Conservation (phyloP, 768 basidiomycete genomes). For the Auriscalpium orientale region DNA sequence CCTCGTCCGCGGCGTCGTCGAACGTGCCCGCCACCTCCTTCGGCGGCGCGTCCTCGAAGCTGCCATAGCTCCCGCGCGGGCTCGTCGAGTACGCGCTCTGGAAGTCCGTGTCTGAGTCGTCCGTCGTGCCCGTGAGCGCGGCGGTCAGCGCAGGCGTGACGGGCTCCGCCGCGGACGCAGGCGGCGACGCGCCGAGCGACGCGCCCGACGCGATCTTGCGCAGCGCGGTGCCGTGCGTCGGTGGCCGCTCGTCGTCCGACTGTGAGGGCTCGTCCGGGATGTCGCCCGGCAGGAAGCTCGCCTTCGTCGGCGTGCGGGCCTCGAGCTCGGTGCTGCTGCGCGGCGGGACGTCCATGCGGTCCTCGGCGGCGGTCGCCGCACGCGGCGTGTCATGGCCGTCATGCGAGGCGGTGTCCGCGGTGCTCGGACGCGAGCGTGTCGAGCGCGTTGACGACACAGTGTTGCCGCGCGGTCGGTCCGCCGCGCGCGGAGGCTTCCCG, state of each 20-base stretch:
- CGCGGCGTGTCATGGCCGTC: slow-evolving; percentile 3
- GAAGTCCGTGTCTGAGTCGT: slow-evolving; percentile 45
- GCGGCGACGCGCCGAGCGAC: slow-evolving; percentile 22
- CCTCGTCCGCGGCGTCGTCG: slow-evolving; percentile 17
- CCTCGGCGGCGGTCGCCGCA: too few relatives aligned
- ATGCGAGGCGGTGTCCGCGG: neutral
- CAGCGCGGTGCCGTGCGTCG: slow-evolving; percentile 20
- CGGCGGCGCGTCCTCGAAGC: slow-evolving; percentile 1
- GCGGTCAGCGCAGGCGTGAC: slow-evolving; percentile 16
- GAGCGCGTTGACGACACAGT: slow-evolving; percentile 48
- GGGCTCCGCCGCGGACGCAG: slow-evolving; percentile 17
- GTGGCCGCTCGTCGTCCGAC: neutral
- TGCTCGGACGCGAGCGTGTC: slow-evolving; percentile 16
- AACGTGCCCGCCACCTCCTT: neutral
- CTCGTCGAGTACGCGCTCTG: slow-evolving; percentile 80
- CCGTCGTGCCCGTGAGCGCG: slow-evolving; percentile 16
- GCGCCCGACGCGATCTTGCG: slow-evolving; percentile 29
- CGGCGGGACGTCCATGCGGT: neutral
- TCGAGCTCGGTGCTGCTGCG: neutral
- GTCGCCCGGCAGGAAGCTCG: slow-evolving; percentile 7
- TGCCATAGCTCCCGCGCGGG: slow-evolving; percentile 45
- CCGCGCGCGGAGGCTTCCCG: slow-evolving; percentile 1
- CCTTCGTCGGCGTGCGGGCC: slow-evolving; percentile 15
- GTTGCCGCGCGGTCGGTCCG: slow-evolving; percentile 36
- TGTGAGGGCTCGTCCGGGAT: neutral